Base-by-base conservation (phyloP, 2,329 filamentous ascomycete genomes). In the Colletotrichum horii region DNA sequence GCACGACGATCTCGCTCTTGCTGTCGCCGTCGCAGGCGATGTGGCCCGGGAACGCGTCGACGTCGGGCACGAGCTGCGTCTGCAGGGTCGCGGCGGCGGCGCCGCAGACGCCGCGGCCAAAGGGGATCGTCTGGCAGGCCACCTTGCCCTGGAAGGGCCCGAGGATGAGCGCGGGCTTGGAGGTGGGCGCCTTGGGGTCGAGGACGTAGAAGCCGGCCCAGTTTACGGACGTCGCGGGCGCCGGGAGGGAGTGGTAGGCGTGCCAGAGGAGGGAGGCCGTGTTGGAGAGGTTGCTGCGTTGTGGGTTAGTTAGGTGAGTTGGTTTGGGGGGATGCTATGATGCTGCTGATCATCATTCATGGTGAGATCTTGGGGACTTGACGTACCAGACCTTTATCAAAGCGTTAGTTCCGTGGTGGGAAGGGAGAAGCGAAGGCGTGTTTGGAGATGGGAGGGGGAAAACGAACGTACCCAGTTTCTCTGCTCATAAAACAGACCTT, bases 121-220 rank as follows among this genome's bases (percentile, higher is more conserved):
- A 94, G 8, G 87, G 85, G 79, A 97, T 96, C 19, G 89, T 93
- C 83, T 97, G 94, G 81, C 95, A 97, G 11, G 95, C 95, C 4
- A 93, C 91, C 81, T 95, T 94, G 77, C 94, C 94, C 79, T 95
- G 93, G 83, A 96, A 96, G 1, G 94, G 94, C 0, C 94, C 94
- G 2, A 96, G 91, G 78, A 96, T 93, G 61, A 96, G 89, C 79
- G 92, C 91, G 4, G 79, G 79, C 26, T 80, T 80, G 30, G 74
- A 66, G 11, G 83, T 81, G 8, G 83, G 79, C 60, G 83, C 74
- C 11, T 82, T 80, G 7, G 88, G 85, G 81, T 95, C 91, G 58
- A 93, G 84, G 16, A 93, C 91, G 85, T 96, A 96, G 87, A 96
- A 96, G 28, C 94, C 92, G 61, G 94, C 92, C 95, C 95, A 97